These are phyloP conservation scores for Alternaria infectoria DNA, from an alignment of 2,329 filamentous ascomycete species.

Conservation along the genomic window DNA sequence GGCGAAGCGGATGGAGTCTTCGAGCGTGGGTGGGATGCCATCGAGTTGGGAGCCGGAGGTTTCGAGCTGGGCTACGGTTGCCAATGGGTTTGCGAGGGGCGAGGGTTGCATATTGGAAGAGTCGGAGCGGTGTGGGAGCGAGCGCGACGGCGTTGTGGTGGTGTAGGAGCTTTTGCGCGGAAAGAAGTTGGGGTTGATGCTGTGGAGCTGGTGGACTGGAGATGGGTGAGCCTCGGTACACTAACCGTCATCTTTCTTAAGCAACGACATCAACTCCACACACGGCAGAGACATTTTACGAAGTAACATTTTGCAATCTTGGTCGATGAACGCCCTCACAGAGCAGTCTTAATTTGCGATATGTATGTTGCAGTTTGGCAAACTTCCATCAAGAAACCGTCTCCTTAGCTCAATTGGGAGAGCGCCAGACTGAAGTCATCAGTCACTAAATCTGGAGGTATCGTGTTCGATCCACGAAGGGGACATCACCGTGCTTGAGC, in stretches of 20 bases:
- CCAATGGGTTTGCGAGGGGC: conserved; percentile 71
- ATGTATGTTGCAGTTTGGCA: fast-evolving
- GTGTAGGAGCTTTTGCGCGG: not conserved
- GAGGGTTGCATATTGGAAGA: conserved; percentile 35
- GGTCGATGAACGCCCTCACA: not conserved
- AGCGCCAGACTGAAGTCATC: conserved; percentile 41
- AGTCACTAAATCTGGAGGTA: conserved; percentile 41
- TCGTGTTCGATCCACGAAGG: conserved; percentile 31
- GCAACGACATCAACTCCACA: not conserved
- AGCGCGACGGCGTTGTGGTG: not conserved
- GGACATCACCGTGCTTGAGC: conserved; percentile 23
- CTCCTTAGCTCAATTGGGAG: conserved; percentile 42
- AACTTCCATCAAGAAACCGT: conserved; percentile 24
- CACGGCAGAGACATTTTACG: not conserved
- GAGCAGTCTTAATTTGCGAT: fast-evolving
- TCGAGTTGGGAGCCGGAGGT: conserved; percentile 62
- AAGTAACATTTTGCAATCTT: not conserved
- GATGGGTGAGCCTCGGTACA: not conserved
- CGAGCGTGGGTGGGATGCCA: conserved; percentile 69
- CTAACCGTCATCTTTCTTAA: conserved; percentile 9
- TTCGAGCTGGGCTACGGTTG: conserved; percentile 72
- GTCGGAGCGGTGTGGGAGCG: not conserved
- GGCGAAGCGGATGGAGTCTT: conserved; percentile 73
- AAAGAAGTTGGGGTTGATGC: conserved; percentile 8
- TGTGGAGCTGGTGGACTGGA: conserved; percentile 3